These are phyloP conservation scores for Cryptococcus sp. DNA, from an alignment of 1,284 basidiomycete genomes.

Conservation along the genomic window DNA sequence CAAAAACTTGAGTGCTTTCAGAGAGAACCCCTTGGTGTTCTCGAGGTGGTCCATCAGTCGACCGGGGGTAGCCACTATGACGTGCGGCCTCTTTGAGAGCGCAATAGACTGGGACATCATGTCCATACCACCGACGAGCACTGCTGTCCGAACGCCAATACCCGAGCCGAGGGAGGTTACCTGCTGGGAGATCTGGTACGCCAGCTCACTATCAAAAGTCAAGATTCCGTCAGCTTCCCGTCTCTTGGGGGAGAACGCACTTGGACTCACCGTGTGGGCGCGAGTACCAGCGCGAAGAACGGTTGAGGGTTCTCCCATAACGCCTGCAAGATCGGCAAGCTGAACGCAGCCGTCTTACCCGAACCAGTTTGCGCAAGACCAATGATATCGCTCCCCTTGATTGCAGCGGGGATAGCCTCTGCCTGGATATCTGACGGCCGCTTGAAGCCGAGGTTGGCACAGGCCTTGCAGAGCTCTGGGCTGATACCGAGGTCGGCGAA, in stretches of 20 bases:
- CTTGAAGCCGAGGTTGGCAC: constrained; percentile 78
- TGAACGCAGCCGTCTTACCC: constrained; percentile 97
- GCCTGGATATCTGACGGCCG: constrained; percentile 89
- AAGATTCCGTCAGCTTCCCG: background rate
- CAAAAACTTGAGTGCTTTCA: constrained; percentile 82
- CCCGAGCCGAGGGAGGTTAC: constrained; percentile 88
- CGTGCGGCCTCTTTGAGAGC: constrained; percentile 85
- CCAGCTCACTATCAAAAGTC: constrained; percentile 66
- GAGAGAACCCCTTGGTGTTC: constrained; percentile 95
- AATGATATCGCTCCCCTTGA: constrained; percentile 91
- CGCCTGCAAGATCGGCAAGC: constrained; percentile 91
- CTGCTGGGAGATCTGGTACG: constrained; percentile 97
- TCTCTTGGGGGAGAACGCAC: background rate
- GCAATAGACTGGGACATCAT: constrained; percentile 91
- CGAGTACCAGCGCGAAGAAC: constrained; percentile 88
- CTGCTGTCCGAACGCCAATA: constrained; percentile 88
- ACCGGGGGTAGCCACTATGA: constrained; percentile 97
- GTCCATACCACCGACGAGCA: constrained; percentile 94
- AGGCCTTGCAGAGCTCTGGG: constrained; percentile 80
- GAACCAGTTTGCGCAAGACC: constrained; percentile 96
- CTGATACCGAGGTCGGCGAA: constrained; percentile 75
- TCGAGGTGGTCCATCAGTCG: constrained; percentile 93
- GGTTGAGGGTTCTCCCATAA: constrained; percentile 95
- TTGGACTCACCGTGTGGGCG: constrained; percentile 67
- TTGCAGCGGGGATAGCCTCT: constrained; percentile 82